phyloP scores from a whole-genome alignment of 805 yeast genomes.

The Schwanniomyces vanrijiae region DNA sequence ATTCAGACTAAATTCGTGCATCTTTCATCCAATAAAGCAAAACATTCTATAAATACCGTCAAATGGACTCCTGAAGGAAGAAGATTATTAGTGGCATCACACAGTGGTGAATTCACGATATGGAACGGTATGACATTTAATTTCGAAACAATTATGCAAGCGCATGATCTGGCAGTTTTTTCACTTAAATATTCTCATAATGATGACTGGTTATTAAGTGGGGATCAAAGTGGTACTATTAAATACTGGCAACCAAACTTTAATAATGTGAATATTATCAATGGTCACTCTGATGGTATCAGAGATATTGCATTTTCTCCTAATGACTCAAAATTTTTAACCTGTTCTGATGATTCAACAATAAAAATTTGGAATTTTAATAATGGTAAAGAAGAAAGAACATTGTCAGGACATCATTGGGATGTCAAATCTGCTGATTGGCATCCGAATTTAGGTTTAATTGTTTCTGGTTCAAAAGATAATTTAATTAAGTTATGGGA shows the following conservation, averaged over 20 bases:
- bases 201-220: slow-evolving; percentile 93
- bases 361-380: slow-evolving; percentile 94
- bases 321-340: slow-evolving; percentile 86
- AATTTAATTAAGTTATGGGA: slow-evolving; percentile 94
- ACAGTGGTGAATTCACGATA: slow-evolving; percentile 92
- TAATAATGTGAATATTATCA: slow-evolving; percentile 83
- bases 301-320: slow-evolving; percentile 90
- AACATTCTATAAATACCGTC: slow-evolving; percentile 86
- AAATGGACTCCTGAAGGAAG: slow-evolving; percentile 97
- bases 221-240: slow-evolving; percentile 87
- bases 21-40: slow-evolving; percentile 84
- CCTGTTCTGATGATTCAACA: slow-evolving; percentile 89
- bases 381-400: slow-evolving; percentile 78
- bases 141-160: slow-evolving; percentile 97
- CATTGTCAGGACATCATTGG: slow-evolving; percentile 94
- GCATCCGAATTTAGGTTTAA: slow-evolving; percentile 86
- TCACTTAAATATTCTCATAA: slow-evolving; percentile 79
- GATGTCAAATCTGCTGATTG: slow-evolving; percentile 97
- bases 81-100: slow-evolving; percentile 82
- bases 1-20: slow-evolving; percentile 83
- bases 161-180: slow-evolving; percentile 89
- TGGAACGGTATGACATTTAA: slow-evolving; percentile 97
- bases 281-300: slow-evolving; percentile 76
- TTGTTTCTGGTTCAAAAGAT: slow-evolving; percentile 94
- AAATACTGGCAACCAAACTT: slow-evolving; percentile 98